Conservation (phyloP, 495 filamentous ascomycete genomes). For the Podospora comata region DNA sequence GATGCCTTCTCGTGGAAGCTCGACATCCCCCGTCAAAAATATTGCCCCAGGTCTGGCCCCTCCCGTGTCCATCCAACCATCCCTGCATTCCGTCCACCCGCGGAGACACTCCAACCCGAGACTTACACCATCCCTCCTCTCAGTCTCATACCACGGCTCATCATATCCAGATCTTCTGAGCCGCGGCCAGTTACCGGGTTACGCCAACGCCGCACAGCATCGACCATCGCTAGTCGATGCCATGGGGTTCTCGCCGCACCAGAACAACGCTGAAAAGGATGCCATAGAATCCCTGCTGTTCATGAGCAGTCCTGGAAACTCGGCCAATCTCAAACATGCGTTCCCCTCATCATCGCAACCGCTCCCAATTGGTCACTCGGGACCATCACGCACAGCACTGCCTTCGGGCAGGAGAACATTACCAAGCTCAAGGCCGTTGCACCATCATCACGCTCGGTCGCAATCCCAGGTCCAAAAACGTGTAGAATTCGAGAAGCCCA, state of each 20-base stretch:
- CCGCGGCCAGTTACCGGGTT: conserved; percentile 36
- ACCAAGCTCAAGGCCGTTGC: conserved; percentile 41
- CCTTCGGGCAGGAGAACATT: conserved; percentile 46
- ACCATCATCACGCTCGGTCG: conserved; percentile 37
- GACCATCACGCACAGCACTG: conserved; percentile 37
- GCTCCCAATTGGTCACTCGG: conserved; percentile 19
- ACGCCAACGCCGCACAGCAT: conserved; percentile 22
- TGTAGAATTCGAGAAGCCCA: conserved; percentile 47
- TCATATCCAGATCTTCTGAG: conserved; percentile 37
- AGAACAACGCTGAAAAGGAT: conserved; percentile 68
- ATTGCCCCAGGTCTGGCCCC: conserved; percentile 32
- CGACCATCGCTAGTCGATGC: conserved; percentile 64
- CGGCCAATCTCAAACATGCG: conserved; percentile 53
- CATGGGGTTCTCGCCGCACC: conserved; percentile 48
- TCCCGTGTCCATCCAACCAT: conserved; percentile 36
- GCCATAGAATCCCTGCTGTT: conserved; percentile 84
- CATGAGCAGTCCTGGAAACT: conserved; percentile 82
- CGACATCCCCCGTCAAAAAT: conserved; percentile 31
- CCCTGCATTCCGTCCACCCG: conserved; percentile 28
- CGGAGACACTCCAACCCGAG: conserved; percentile 41
- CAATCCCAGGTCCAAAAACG: conserved; percentile 39
- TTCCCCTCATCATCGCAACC: conserved; percentile 42
- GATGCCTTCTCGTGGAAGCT: conserved; percentile 24
- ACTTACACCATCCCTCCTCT: conserved; percentile 39
- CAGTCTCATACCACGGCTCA: conserved; percentile 35